Percentiles rank a stretch among this genome's conserved stretches.
phyloP scores from a whole-genome alignment of 345 rosid species.

The Gossypium ekmanianum region DNA sequence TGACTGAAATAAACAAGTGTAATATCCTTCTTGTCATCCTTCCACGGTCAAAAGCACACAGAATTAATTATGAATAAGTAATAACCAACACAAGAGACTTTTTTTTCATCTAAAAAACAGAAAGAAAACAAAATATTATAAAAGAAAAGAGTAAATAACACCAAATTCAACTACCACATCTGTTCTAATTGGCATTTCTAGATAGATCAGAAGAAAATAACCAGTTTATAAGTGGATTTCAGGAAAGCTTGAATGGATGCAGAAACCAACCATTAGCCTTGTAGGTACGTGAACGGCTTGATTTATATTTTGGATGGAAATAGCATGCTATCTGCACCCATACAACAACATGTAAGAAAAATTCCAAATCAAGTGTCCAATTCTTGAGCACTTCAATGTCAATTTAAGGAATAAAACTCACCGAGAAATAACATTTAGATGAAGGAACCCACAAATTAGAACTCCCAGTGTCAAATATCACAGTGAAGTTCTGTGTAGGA shows the following conservation, averaged over 20 bases:
- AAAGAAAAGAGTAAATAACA: not conserved
- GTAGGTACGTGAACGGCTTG: conserved; percentile 65
- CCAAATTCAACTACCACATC: not conserved
- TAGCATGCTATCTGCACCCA: conserved; percentile 57
- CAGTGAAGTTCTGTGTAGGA: conserved; percentile 85
- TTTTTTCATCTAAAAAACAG: not conserved
- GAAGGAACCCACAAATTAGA: conserved; percentile 98
- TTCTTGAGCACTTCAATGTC: not conserved
- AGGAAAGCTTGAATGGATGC: not conserved
- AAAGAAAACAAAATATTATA: too few relatives aligned
- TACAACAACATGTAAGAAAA: not conserved
- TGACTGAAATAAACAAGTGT: not conserved
- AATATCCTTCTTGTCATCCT: not conserved
- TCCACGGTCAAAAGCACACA: not conserved
- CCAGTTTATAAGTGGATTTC: not conserved
- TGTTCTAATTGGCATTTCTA: not conserved
- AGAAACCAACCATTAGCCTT: conserved; percentile 58
- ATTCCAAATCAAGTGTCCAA: conserved; percentile 3
- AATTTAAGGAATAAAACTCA: conserved; percentile 30
- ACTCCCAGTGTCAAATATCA: conserved; percentile 94
- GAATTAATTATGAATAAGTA: not conserved
- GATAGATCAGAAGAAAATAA: conserved; percentile 4
- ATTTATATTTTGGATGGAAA: conserved; percentile 75
- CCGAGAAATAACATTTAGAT: conserved; percentile 78
- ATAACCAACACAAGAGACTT: not conserved